A percentile compares a stretch with the other conserved stretches of the same genome.
Conservation (phyloP, 78 protist species). For the Diacronema lutheri region DNA sequence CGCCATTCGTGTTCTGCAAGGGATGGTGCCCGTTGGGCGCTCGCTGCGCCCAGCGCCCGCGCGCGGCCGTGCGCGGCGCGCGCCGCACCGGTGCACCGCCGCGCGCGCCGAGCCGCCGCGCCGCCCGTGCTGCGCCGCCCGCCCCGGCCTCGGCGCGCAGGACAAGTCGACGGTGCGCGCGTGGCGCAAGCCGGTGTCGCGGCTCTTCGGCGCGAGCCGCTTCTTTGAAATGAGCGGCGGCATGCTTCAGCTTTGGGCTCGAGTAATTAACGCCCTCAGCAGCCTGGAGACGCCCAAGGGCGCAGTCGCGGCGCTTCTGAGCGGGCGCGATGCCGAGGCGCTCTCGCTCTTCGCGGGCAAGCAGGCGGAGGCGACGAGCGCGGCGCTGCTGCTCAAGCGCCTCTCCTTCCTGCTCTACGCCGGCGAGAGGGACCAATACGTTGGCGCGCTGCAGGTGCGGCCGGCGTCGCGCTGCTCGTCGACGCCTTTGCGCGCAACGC, state of each 20-base stretch:
- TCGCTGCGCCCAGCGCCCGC: no score
- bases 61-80: not conserved
- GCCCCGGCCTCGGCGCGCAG: not conserved
- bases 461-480: no score
- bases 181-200: not conserved
- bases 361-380: not conserved
- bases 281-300: slow-evolving; percentile 8
- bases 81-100: not conserved
- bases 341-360: not conserved
- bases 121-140: not conserved
- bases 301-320: not conserved
- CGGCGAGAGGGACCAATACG: not conserved
- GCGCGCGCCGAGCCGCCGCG: not conserved
- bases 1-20: no score
- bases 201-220: not conserved
- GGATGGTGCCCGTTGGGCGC: no score
- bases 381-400: not conserved
- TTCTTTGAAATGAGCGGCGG: not conserved
- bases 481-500: no score
- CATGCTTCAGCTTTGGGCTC: slow-evolving; percentile 1
- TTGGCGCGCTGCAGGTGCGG: not conserved
- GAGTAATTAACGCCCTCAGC: not conserved
- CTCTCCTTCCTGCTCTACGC: not conserved
- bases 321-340: not conserved
- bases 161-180: not conserved